Base-by-base conservation (phyloP, 2,329 filamentous ascomycete genomes). In the Sphaerulina populicola region DNA sequence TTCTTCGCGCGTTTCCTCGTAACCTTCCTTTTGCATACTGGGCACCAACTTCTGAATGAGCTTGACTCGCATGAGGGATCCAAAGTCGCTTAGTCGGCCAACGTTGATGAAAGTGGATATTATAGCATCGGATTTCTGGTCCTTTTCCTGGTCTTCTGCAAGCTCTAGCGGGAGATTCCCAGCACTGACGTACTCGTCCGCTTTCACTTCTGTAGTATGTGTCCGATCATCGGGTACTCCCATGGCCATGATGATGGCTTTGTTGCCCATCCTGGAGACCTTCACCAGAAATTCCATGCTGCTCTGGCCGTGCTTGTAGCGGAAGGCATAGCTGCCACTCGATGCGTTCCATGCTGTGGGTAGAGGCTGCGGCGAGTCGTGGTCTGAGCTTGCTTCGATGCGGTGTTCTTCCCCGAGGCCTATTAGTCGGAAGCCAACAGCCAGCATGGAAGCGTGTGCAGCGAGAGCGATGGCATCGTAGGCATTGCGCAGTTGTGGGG, bases 21-120 rank as follows among this genome's bases (percentile, higher is more conserved):
- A 91, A 6, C 85, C 88, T 61, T 87, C 82, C 62, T 88, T 88
- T 44, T 85, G 79, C 36, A 94, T 71, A 18, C 81, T 78, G 0
- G 90, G 88, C 3, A 88, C 78, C 15, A 97, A 77, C 62, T 85
- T 90, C 69, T 95, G 88, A 45, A 97, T 81, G 36, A 97, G 82
- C 49, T 83, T 82, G 57, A 83, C 72, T 63, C 91, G 88, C 67
- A 95, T 79, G 2, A 88, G 72, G 21, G 75, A 73, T 31, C 87
- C 79, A 14, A 95, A 76, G 60, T 88, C 71, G 42, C 73, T 73
- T 36, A 96, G 75, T 14, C 85, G 79, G 35, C 78, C 76, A 1
- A 78, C 74, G 0, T 86, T 90, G 52, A 89, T 85, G 69, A 95
- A 95, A 1, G 87, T 73, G 7, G 80, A 73, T 49, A 76, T 69